These are phyloP conservation scores for Mortierella sp. DNA, from an alignment of 371 early-diverging fungal species.

Conservation along the genomic window DNA sequence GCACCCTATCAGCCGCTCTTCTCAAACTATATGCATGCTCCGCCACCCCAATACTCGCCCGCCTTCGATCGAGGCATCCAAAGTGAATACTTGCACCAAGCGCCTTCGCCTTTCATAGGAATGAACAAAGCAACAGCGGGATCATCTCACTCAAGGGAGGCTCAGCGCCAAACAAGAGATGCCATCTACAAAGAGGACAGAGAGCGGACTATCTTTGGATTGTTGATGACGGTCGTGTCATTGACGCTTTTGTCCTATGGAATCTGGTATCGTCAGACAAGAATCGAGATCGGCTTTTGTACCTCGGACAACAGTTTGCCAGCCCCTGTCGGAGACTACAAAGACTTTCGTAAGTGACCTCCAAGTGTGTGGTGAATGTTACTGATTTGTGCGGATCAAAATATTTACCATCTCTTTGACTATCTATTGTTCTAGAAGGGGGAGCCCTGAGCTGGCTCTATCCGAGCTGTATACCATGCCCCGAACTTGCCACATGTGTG, in stretches of 20 bases:
- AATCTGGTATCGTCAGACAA: conserved; percentile 33
- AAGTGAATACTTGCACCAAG: conserved; percentile 6
- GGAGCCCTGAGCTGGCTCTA: conserved; percentile 28
- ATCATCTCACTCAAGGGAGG: background rate
- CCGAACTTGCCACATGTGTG: conserved; percentile 44
- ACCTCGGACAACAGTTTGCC: background rate
- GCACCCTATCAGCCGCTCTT: conserved; percentile 8
- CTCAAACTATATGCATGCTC: conserved; percentile 10
- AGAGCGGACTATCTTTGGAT: background rate
- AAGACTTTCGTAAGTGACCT: background rate
- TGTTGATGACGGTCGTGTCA: conserved; percentile 10
- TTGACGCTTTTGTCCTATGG: conserved; percentile 12
- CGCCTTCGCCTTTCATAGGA: conserved; percentile 17
- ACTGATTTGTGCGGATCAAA: background rate
- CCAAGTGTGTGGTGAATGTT: too few species aligned
- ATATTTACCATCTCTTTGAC: background rate
- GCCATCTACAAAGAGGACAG: background rate
- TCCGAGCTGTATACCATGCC: conserved; percentile 50
- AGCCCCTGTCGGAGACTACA: background rate
- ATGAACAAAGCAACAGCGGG: conserved; percentile 5
- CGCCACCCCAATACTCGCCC: conserved; percentile 16
- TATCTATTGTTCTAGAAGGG: conserved; percentile 8
- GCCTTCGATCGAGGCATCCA: background rate
- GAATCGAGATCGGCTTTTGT: conserved; percentile 33
- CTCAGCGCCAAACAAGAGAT: background rate